Conservation (phyloP, 352 stramenopile species). For the Thalassiosira livingstoniorum region DNA sequence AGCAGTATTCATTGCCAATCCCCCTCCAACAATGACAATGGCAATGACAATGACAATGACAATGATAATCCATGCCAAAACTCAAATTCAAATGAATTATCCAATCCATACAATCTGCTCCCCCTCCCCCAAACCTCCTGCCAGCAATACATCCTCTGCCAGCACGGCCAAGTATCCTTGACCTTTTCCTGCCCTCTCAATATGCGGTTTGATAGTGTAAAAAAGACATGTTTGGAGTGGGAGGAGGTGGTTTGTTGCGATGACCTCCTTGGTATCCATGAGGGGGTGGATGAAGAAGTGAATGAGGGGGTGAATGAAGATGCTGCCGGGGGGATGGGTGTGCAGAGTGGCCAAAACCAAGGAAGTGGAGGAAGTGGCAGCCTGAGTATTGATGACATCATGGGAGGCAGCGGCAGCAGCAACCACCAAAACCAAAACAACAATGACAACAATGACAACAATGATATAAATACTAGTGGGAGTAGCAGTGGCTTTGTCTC, state of each 20-base stretch:
- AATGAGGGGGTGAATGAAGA: neutral
- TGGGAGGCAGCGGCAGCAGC: no score
- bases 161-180: conserved; percentile 24
- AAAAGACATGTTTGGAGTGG: conserved; percentile 16
- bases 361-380: neutral
- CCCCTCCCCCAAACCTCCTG: conserved; percentile 30
- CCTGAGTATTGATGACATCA: neutral
- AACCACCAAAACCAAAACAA: no score
- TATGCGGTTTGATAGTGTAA: conserved; percentile 19
- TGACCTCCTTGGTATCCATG: neutral
- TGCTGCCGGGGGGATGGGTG: neutral
- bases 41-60: neutral
- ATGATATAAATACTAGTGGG: neutral
- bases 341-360: neutral
- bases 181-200: conserved; percentile 14
- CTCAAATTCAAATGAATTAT: no score
- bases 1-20: neutral
- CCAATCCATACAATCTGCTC: conserved; percentile 36
- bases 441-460: neutral
- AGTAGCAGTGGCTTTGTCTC: neutral
- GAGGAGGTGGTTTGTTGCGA: neutral
- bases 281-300: neutral
- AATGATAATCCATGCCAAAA: neutral
- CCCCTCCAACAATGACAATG: neutral
- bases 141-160: conserved; percentile 40